phyloP scores from a whole-genome alignment of 2,329 filamentous ascomycete species.

The Aspergillus cejpii region DNA sequence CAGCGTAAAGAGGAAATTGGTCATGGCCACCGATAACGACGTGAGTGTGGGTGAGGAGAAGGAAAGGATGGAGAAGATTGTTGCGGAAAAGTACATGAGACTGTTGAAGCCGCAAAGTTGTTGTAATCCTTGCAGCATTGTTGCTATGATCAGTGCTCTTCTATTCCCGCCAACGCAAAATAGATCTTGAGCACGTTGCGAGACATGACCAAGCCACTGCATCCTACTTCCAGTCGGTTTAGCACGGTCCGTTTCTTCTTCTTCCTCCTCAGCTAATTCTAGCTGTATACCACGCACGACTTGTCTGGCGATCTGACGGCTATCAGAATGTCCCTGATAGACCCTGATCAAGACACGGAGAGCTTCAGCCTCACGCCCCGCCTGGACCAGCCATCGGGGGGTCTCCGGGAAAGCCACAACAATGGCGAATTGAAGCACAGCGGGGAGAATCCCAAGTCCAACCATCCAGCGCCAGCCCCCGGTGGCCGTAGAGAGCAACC shows the following conservation, averaged over 20 bases:
- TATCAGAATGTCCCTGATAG: constrained; percentile 47
- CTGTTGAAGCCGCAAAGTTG: constrained; percentile 89
- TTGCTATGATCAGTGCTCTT: constrained; percentile 75
- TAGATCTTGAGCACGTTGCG: constrained; percentile 26
- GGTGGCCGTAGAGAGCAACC: constrained; percentile 56
- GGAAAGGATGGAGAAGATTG: constrained; percentile 69
- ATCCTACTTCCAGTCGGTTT: constrained; percentile 13
- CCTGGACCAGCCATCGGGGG: constrained; percentile 76
- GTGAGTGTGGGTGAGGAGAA: constrained; percentile 74
- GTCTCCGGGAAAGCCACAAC: constrained; percentile 76
- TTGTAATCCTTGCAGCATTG: constrained; percentile 77
- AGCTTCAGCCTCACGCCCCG: constrained; percentile 56
- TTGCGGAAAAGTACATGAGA: constrained; percentile 85
- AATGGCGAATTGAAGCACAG: constrained; percentile 61
- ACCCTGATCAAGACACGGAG: constrained; percentile 59
- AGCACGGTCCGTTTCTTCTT: constrained; percentile 36
- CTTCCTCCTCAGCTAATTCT: constrained; percentile 65
- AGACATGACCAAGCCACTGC: constrained; percentile 25
- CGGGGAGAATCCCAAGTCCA: constrained; percentile 72
- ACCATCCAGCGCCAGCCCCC: constrained; percentile 89
- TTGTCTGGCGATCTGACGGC: constrained; percentile 47
- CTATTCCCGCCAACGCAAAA: constrained; percentile 44
- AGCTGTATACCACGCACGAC: constrained; percentile 64
- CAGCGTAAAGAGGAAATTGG: constrained; percentile 76
- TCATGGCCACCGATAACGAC: constrained; percentile 70